Evolutionary conservation across 306 rosid genomes (phyloP).

Genomic region (Benincasa hispida): DNA sequence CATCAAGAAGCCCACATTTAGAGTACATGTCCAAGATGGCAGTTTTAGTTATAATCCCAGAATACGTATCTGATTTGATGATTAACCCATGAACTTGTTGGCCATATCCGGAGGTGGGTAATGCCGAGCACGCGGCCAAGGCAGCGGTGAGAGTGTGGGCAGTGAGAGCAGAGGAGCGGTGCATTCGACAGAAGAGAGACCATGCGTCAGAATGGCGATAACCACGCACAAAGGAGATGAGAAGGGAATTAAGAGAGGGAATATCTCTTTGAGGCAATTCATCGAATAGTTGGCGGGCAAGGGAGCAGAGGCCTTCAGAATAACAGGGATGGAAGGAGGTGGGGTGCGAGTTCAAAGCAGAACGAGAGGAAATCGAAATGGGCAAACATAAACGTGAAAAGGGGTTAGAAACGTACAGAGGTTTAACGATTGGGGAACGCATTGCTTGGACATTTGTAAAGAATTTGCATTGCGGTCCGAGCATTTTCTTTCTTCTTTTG

Average conservation of each 20-base stretch:
- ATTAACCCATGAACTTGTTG: conserved; percentile 36
- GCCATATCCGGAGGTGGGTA: conserved; percentile 17
- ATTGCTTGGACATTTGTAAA: neutral
- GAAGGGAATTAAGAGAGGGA: conserved; percentile 22
- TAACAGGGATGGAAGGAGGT: neutral
- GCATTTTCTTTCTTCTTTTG: neutral
- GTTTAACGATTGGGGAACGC: neutral
- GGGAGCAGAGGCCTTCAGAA: conserved; percentile 5
- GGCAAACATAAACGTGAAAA: neutral
- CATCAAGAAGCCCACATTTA: conserved; percentile 19
- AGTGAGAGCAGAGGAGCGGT: conserved; percentile 15
- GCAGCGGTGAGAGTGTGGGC: conserved; percentile 36
- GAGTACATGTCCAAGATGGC: conserved; percentile 49
- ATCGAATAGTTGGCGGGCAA: conserved; percentile 17
- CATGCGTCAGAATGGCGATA: conserved; percentile 20
- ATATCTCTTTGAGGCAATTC: conserved; percentile 25
- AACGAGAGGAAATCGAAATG: neutral
- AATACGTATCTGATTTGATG: conserved; percentile 28
- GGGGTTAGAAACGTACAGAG: neutral
- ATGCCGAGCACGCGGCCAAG: conserved; percentile 29
- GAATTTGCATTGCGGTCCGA: neutral
- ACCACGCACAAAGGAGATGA: conserved; percentile 24
- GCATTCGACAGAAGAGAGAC: conserved; percentile 28
- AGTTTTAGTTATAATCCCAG: conserved; percentile 36
- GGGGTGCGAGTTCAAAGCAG: neutral